Evolutionary conservation across 2,329 filamentous ascomycete genomes (phyloP), one percentile per base, ranked within the genome.

Genomic region (Ceratocystis papillata): DNA sequence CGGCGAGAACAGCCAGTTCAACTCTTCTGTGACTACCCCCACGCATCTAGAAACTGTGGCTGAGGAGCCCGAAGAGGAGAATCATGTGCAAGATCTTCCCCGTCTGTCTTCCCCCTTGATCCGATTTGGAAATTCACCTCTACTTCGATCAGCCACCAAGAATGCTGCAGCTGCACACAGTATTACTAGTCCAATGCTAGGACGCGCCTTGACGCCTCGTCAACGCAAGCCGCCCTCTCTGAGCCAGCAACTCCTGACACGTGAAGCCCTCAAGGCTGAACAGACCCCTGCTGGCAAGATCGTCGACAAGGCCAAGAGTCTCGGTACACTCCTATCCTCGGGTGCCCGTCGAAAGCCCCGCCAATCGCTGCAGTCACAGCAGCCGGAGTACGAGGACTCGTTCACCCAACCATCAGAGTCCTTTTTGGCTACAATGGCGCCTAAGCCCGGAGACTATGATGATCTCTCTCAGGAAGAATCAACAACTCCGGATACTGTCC

Each of bases 161-260:
- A 65, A 66, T 22, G 64, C 64, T 33, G 50, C 67, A 12, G 57
- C 62, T 5, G 60, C 60, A 12, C 59, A 64, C 6, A 48, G 50
- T 12, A 53, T 64, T 30, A 68, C 28, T 17, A 68, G 63, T n/a
- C 67, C 67, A 33, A 65, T 65, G 30, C 37, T 65, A 2, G 61
- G 62, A 28, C 66, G 66, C 4, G 69, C 72, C 41, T 72, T 73
- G 37, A 79, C 76, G 60, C 77, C 78, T 28, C 74, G 74, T 61
- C 72, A 72, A 25, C 71, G 68, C 41, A 76, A 73, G 37, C 55
- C 70, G 20, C 63, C 73, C 0, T 73, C 75, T 3, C 61, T 76
- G n/a, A 75, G 72, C 63, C 71, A 74, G 53, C 72, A 75, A 65
- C 69, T 76, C 5, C 72, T 77, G 57, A 66, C 72, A 17, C 71